Evolutionary conservation across 2,329 filamentous ascomycete genomes (phyloP).

Genomic region (Elsinoe perseae): DNA sequence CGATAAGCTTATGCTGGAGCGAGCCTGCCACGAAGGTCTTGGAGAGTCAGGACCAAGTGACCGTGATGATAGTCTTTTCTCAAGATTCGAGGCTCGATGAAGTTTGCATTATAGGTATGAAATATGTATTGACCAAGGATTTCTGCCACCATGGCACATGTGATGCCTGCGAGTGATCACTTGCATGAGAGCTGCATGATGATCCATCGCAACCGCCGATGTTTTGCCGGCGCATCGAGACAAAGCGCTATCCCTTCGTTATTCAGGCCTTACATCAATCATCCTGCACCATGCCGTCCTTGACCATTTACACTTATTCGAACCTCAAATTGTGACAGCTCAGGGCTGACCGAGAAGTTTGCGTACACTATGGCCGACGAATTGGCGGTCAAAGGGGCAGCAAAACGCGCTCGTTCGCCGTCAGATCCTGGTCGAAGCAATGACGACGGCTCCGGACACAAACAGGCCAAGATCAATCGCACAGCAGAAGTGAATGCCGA

Average conservation of each 20-base stretch:
- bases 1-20: conserved; percentile 12
- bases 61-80: no score
- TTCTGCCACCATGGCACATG: not conserved
- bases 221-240: conserved; percentile 5
- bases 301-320: not conserved
- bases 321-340: no score
- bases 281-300: not conserved
- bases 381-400: conserved; percentile 22
- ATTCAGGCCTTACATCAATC: not conserved
- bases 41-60: no score
- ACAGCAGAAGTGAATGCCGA: not conserved
- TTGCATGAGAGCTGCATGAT: conserved; percentile 3
- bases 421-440: not conserved
- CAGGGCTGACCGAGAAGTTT: no score
- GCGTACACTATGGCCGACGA: conserved; percentile 21
- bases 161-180: conserved; percentile 1
- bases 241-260: not conserved
- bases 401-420: conserved; percentile 12
- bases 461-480: conserved; percentile 7
- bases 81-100: not conserved
- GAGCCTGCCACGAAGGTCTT: no score
- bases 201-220: not conserved
- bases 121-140: not conserved
- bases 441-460: not conserved
- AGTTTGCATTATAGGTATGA: not conserved